Evolutionary conservation across 495 filamentous ascomycete genomes (phyloP).

Genomic region (Talaromyces stipitatus): DNA sequence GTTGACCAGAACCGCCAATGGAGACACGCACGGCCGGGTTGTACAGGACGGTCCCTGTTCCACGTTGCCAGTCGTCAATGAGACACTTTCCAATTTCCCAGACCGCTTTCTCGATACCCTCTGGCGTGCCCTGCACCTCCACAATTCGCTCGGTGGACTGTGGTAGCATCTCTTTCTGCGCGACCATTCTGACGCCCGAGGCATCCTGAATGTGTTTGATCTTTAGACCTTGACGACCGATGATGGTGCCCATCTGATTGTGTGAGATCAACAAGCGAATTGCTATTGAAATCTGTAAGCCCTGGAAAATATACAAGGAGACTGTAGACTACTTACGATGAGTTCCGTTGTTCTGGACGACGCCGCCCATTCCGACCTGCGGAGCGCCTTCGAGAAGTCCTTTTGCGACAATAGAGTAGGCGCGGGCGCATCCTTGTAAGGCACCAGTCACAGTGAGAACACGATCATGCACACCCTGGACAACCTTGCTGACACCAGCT

Average conservation of each 20-base stretch:
- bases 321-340: constrained; percentile 64
- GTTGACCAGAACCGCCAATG: constrained; percentile 43
- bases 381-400: constrained; percentile 88
- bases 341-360: constrained; percentile 76
- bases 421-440: constrained; percentile 76
- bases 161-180: constrained; percentile 98
- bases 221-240: constrained; percentile 90
- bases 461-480: constrained; percentile 92
- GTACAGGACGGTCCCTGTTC: constrained; percentile 92
- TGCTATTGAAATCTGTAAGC: constrained; percentile 41
- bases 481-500: constrained; percentile 97
- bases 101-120: constrained; percentile 87
- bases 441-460: constrained; percentile 90
- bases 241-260: constrained; percentile 99
- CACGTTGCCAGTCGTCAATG: constrained; percentile 94
- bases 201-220: constrained; percentile 99
- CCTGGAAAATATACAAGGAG: background rate
- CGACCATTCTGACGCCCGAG: constrained; percentile 96
- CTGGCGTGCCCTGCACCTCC: constrained; percentile 87
- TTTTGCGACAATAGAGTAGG: constrained; percentile 88
- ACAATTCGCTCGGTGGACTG: constrained; percentile 99
- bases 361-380: constrained; percentile 87
- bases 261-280: constrained; percentile 97
- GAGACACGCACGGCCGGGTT: constrained; percentile 88
- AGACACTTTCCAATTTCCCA: constrained; percentile 99